Base-by-base conservation (phyloP, 1,284 basidiomycete genomes). In the Cryptococcus wingfieldii region DNA sequence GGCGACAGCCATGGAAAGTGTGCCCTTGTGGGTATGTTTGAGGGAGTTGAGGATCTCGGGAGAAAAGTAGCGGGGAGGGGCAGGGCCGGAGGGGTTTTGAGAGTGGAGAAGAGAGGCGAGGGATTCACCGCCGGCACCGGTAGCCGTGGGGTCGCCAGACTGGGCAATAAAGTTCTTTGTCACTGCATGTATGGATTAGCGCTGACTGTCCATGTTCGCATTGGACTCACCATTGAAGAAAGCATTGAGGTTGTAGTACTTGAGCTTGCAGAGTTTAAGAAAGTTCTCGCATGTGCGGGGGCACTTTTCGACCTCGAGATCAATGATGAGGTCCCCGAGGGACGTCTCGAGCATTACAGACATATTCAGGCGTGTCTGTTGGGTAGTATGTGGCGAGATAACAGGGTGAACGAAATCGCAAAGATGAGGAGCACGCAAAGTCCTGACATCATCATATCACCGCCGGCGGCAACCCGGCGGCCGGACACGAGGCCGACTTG, bases 151-250 rank as follows among this genome's bases (percentile, higher is more conserved):
- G 69, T 98, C 95, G 38, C 95, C 95, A 3, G 84, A 83, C 77
- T 98, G 95, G 13, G 93, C 93, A 52, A 98, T 83, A 65, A 98
- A 98, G 74, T 97, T 90, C 75, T 93, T 95, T 38, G 93, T 92
- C 8, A 98, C 94, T 90, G 68, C 25, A 55, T 18, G 37, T 9
- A 9, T 46, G 51, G 48, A 49, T 19, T n/a, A 16, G 25, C 9
- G 12, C 12, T 12, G 28, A 19, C 18, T 16, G 50, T n/a, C 37
- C 37, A 14, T 41, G 41, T 38, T 10, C 10, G 13, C 7, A 25
- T 34, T 16, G 25, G 34, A 76, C 85, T 54, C 61, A 91, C 91
- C 90, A 78, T 97, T 96, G 82, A 96, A 96, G 80, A 98, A 98
- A 0, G 91, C 90, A 73, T 92, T 89, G 62, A 96, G 79, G 73